Evolutionary conservation across 139 green algal species (phyloP).

Genomic region (Ostreobium quekettii): DNA sequence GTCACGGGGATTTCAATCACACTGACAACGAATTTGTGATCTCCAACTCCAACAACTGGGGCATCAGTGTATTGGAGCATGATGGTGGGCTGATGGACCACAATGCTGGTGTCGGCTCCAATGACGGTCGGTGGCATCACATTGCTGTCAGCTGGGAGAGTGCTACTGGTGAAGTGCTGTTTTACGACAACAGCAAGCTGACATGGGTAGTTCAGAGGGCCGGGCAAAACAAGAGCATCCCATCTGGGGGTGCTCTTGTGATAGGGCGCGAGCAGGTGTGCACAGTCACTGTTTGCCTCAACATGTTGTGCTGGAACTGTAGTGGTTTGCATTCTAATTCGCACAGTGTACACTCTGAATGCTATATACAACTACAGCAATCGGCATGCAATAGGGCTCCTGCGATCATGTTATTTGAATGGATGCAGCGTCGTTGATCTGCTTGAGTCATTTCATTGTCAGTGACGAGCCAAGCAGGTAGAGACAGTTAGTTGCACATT

Average conservation of each 20-base stretch:
- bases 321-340: no score
- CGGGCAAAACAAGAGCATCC: conserved; percentile 50
- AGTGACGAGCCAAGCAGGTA: no score
- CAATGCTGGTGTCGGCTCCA: conserved; percentile 48
- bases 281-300: no score
- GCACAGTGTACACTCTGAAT: no score
- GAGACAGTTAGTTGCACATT: no score
- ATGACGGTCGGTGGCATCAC: conserved; percentile 74
- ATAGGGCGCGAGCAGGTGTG: conserved; percentile 71
- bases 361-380: no score
- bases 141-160: conserved; percentile 67
- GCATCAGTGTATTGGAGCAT: conserved; percentile 73
- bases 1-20: conserved; percentile 43
- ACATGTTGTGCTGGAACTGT: no score
- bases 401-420: no score
- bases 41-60: conserved; percentile 76
- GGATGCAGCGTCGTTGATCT: no score
- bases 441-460: no score
- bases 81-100: conserved; percentile 63
- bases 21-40: conserved; percentile 73
- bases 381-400: no score
- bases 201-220: conserved; percentile 58
- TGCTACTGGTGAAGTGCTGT: conserved; percentile 32
- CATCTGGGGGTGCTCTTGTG: conserved; percentile 66
- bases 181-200: conserved; percentile 70